These are phyloP conservation scores for Penicillium manginii DNA, from an alignment of 495 filamentous ascomycete genomes.

Conservation along the genomic window DNA sequence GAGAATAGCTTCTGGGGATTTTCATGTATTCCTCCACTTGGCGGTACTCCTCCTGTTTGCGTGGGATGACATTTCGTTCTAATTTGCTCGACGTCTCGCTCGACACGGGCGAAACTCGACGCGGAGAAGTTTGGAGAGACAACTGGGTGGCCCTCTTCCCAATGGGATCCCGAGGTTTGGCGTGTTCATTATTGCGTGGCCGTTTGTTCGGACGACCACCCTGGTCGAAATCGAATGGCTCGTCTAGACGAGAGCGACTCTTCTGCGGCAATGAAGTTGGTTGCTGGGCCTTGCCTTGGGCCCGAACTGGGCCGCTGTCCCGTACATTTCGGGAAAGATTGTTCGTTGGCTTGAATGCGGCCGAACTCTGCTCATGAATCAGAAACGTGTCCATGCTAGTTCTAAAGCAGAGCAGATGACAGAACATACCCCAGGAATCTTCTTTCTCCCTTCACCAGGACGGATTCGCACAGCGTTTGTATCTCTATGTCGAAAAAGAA, in stretches of 20 bases:
- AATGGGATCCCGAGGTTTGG: constrained; percentile 12
- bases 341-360: constrained; percentile 34
- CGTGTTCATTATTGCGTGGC: constrained; percentile 28
- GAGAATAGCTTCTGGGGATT: not conserved
- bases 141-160: constrained; percentile 17
- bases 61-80: constrained; percentile 12
- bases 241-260: constrained; percentile 9
- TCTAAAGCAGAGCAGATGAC: not conserved
- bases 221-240: constrained; percentile 20
- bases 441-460: constrained; percentile 20
- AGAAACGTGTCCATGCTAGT: not conserved
- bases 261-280: not conserved
- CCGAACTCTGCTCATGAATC: constrained; percentile 12
- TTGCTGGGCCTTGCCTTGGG: constrained; percentile 26
- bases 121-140: constrained; percentile 5
- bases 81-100: constrained; percentile 22
- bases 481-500: constrained; percentile 11
- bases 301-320: constrained; percentile 46
- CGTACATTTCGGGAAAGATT: constrained; percentile 34
- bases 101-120: constrained; percentile 25
- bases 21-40: constrained; percentile 25
- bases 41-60: constrained; percentile 24
- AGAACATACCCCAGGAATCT: constrained; percentile 24
- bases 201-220: constrained; percentile 36
- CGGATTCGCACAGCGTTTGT: constrained; percentile 19